A percentile compares a stretch with the other conserved stretches of the same genome.
These are phyloP conservation scores for Pseudogymnoascus verrucosus DNA, from an alignment of 2,329 filamentous ascomycete genomes.

Conservation along the genomic window DNA sequence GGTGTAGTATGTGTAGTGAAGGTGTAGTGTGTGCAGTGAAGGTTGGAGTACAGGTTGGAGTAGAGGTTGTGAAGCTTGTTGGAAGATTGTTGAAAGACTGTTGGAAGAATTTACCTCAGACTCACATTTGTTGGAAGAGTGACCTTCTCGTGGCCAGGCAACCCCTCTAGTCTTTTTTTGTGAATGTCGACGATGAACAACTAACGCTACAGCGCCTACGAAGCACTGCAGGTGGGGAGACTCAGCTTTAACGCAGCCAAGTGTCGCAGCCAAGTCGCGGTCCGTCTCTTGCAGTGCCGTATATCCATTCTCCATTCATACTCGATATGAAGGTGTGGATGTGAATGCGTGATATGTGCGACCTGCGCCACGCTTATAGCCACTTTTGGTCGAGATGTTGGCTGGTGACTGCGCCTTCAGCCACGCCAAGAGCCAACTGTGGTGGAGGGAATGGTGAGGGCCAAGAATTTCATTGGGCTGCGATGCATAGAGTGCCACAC, in stretches of 20 bases:
- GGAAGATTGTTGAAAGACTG: neutral
- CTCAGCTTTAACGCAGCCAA: neutral
- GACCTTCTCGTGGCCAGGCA: neutral
- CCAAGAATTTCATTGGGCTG: neutral
- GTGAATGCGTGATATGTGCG: neutral
- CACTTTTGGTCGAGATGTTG: neutral
- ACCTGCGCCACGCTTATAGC: neutral
- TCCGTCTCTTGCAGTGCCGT: neutral
- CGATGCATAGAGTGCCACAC: neutral
- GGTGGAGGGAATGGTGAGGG: neutral
- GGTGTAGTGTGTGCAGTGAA: neutral
- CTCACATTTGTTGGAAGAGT: neutral
- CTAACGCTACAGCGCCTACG: neutral
- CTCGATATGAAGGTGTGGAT: neutral
- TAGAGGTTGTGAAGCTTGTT: neutral
- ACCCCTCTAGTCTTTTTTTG: neutral
- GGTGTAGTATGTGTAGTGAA: neutral
- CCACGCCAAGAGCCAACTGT: neutral
- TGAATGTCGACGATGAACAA: neutral
- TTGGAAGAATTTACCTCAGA: neutral
- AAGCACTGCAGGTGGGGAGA: neutral
- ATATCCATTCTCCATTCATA: neutral
- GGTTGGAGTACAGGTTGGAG: neutral
- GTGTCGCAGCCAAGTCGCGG: neutral
- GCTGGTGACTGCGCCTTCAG: conserved; percentile 3